phyloP scores from a whole-genome alignment of 805 yeast species.

The Nematodospora valgi region DNA sequence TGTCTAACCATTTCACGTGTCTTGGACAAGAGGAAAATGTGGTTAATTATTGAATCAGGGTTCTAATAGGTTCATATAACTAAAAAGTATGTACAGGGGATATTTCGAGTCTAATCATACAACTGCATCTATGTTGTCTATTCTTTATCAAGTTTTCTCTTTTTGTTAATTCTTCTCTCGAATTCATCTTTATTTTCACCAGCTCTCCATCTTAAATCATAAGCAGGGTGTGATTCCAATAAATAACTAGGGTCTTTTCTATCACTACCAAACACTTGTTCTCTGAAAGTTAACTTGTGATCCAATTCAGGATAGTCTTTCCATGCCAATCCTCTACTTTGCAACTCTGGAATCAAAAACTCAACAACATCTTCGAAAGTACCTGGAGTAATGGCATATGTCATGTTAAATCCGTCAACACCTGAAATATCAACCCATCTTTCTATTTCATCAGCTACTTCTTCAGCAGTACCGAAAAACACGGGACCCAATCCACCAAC shows the following conservation, averaged over 20 bases:
- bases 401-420: slow-evolving; percentile 43
- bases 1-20: too few relatives aligned
- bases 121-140: too few relatives aligned
- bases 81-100: too few relatives aligned
- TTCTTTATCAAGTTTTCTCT: neutral
- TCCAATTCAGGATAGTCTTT: slow-evolving; percentile 31
- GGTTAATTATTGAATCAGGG: too few relatives aligned
- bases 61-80: too few relatives aligned
- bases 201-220: slow-evolving; percentile 23
- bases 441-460: slow-evolving; percentile 39
- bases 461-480: slow-evolving; percentile 31
- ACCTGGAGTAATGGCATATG: slow-evolving; percentile 34
- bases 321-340: slow-evolving; percentile 31
- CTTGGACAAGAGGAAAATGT: too few relatives aligned
- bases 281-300: slow-evolving; percentile 31
- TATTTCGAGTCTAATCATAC: too few relatives aligned
- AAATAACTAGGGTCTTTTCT: slow-evolving; percentile 16
- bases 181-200: slow-evolving; percentile 24
- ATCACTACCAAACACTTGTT: slow-evolving; percentile 28
- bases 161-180: slow-evolving; percentile 13
- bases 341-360: slow-evolving; percentile 33
- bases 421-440: slow-evolving; percentile 35
- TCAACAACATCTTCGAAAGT: slow-evolving; percentile 36
- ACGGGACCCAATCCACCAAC: slow-evolving; percentile 31
- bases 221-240: slow-evolving; percentile 16